Evolutionary conservation across 108 stramenopile genomes (phyloP).

Genomic region (Stephanodiscus minutulus): DNA sequence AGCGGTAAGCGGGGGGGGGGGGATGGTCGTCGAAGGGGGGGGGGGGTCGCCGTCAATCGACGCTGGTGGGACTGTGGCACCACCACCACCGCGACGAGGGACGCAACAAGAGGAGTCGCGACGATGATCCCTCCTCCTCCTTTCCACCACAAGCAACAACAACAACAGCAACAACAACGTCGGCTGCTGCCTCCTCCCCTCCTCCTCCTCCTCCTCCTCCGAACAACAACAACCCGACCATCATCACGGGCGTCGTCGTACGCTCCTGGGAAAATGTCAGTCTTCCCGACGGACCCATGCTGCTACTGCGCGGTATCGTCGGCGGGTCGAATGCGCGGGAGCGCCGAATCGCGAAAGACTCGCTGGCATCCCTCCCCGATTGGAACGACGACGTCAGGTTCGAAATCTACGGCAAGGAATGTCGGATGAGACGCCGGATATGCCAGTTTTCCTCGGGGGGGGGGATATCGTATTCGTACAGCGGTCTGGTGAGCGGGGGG

Average conservation of each 20-base stretch:
- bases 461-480: constrained; percentile 38
- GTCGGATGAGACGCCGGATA: constrained; percentile 43
- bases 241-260: too few species aligned
- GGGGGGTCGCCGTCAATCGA: too few species aligned
- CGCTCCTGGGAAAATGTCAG: constrained; percentile 41
- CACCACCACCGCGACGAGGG: too few species aligned
- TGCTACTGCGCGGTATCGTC: constrained; percentile 19
- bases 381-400: constrained; percentile 44
- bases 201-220: too few species aligned
- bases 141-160: too few species aligned
- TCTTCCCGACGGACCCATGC: constrained; percentile 26
- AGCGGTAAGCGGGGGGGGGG: too few species aligned
- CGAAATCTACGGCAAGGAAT: constrained; percentile 34
- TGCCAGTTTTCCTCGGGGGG: constrained; percentile 39
- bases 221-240: neutral
- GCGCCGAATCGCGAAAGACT: constrained; percentile 12
- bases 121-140: too few species aligned
- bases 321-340: constrained; percentile 20
- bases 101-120: too few species aligned
- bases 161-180: too few species aligned
- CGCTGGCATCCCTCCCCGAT: constrained; percentile 31
- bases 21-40: too few species aligned
- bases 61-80: too few species aligned
- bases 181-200: too few species aligned
- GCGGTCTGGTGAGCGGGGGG: constrained; percentile 29